Base-by-base conservation (phyloP, 2,329 filamentous ascomycete species). In the Calonectria ilicicola region DNA sequence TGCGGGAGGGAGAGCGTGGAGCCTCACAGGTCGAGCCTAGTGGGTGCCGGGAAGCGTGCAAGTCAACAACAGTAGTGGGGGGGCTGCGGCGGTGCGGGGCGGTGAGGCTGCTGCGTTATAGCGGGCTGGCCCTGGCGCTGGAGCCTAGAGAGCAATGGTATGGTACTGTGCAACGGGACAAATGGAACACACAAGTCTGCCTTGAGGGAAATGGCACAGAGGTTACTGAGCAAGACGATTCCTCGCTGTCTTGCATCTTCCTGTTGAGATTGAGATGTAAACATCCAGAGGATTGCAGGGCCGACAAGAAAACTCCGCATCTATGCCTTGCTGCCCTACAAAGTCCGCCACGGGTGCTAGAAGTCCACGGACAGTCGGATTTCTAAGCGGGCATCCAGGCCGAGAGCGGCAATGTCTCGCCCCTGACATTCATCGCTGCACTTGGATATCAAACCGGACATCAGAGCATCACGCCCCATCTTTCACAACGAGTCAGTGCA, bases 81-180 rank as follows among this genome's bases (percentile, higher is more conserved):
- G 32, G 35, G 32, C 70, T 63, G 27, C 47, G 69, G 63, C 27
- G 69, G 67, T 49, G 78, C 73, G 78, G 78, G 78, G 76, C 75
- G 78, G 76, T 76, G 74, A 79, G 70, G 78, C 65, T 78, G 74
- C 72, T 74, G 38, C 40, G 69, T 42, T 75, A 76, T 68, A 76
- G 78, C 73, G 78, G 76, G 67, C 65, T 63, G 46, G 67, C 63
- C 42, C 56, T 77, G 76, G 77, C 76, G 71, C 71, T 77, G 75
- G 26, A 73, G 75, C 74, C 72, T 74, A 46, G 46, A 58, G 60
- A n/a, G 40, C 19, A 40, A 63, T 42, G 58, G 66, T 38, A 21
- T 35, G n/a, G 63, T 19, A n/a, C 15, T n/a, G 47, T 67, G 27
- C 46, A 62, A 65, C 44, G 27, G 47, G 49, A 65, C 23, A 23